These are phyloP conservation scores for Avena atlantica DNA, from an alignment of 176 grass and related monocot genomes.

Conservation along the genomic window DNA sequence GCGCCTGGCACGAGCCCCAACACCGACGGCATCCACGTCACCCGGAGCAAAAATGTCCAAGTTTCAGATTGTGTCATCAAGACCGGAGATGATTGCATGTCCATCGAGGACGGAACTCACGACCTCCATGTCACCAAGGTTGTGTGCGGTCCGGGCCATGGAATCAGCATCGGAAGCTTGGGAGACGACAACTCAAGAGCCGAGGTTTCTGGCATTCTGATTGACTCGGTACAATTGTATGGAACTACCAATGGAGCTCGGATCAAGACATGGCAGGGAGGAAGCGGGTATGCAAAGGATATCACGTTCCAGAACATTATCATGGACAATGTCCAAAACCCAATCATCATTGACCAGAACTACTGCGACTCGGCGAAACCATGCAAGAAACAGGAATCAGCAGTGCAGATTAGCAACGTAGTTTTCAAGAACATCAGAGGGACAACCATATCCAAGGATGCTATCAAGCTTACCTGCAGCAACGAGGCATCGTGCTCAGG, in stretches of 20 bases:
- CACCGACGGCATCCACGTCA: conserved; percentile 60
- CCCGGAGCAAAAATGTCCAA: conserved; percentile 14
- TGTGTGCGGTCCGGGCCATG: conserved; percentile 49
- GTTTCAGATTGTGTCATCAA: conserved; percentile 42
- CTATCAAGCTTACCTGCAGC: conserved; percentile 71
- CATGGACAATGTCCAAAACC: conserved; percentile 54
- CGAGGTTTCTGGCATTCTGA: conserved; percentile 46
- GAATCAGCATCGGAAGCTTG: conserved; percentile 70
- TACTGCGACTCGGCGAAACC: conserved; percentile 51
- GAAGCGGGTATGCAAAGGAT: conserved; percentile 54
- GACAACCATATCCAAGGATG: conserved; percentile 55
- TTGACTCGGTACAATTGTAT: conserved; percentile 32
- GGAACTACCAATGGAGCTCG: conserved; percentile 70
- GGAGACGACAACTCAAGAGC: conserved; percentile 41
- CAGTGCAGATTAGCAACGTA: conserved; percentile 62
- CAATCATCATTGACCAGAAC: conserved; percentile 66
- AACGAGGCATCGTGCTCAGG: conserved; percentile 21
- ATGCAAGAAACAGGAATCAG: conserved; percentile 42
- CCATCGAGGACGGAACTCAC: conserved; percentile 45
- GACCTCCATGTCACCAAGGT: neutral
- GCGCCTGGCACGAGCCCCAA: conserved; percentile 47
- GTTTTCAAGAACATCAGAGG: conserved; percentile 64
- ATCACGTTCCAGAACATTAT: conserved; percentile 63
- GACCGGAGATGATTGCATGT: conserved; percentile 54
- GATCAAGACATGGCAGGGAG: conserved; percentile 79